phyloP scores from a whole-genome alignment of 2,329 filamentous ascomycete species.

The Alternaria triticimaculans region DNA sequence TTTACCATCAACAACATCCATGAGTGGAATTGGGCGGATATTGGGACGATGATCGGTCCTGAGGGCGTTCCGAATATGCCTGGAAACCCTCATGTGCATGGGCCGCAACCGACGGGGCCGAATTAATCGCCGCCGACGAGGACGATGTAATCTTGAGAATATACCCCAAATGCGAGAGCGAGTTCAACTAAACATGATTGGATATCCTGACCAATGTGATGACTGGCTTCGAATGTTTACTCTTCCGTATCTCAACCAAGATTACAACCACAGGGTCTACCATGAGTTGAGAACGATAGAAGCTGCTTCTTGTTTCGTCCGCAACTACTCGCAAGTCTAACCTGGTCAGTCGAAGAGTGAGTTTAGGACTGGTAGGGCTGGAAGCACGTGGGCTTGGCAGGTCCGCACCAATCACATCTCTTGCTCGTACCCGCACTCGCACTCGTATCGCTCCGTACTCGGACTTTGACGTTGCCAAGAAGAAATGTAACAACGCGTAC shows the following conservation, averaged over 20 bases:
- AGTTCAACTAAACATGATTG: not conserved
- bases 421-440: not conserved
- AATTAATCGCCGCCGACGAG: constrained; percentile 1
- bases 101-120: constrained; percentile 7
- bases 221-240: not conserved
- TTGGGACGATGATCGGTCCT: constrained; percentile 36
- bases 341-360: not conserved
- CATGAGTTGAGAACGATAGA: not conserved
- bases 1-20: constrained; percentile 46
- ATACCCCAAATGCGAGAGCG: not conserved
- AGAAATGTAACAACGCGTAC: not conserved
- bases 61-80: constrained; percentile 22
- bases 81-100: constrained; percentile 11
- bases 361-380: not conserved
- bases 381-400: not conserved
- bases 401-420: not conserved
- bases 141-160: not conserved
- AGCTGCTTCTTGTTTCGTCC: not conserved
- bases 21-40: constrained; percentile 46
- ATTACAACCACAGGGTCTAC: not conserved
- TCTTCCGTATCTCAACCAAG: not conserved
- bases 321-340: not conserved
- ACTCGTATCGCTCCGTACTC: not conserved
- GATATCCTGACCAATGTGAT: not conserved
- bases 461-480: not conserved